These are phyloP conservation scores for Fallopia convolvulus DNA, from an alignment of 148 eudicot species.

Conservation along the genomic window DNA sequence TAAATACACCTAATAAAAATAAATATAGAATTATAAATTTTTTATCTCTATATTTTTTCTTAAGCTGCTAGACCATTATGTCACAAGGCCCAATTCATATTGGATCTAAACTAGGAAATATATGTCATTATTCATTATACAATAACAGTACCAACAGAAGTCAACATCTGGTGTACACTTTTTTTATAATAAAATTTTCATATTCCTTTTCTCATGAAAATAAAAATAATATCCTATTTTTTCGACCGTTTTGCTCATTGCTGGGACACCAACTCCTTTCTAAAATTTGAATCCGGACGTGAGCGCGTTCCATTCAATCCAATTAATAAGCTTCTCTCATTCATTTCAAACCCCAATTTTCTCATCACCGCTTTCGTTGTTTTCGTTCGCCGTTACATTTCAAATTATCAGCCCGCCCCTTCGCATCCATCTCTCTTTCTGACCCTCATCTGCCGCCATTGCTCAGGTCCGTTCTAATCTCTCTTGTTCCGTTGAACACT, in stretches of 20 bases:
- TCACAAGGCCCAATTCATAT: no score
- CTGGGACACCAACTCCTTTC: neutral
- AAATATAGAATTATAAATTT: no score
- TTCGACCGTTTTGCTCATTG: slow-evolving; percentile 10
- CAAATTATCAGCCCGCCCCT: neutral
- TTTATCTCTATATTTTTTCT: no score
- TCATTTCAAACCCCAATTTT: slow-evolving; percentile 2
- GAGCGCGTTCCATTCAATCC: slow-evolving; percentile 11
- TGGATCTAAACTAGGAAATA: no score
- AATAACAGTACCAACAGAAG: neutral
- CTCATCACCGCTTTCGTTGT: neutral
- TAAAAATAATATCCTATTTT: neutral
- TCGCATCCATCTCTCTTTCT: neutral
- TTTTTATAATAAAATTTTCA: neutral
- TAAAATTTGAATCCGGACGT: slow-evolving; percentile 14
- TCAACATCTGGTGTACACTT: no score
- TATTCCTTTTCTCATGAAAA: neutral
- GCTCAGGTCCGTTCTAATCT: neutral
- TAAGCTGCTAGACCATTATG: no score
- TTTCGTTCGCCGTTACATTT: slow-evolving; percentile 1
- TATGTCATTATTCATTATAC: neutral
- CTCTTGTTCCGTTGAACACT: neutral
- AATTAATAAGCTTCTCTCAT: neutral
- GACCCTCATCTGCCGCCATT: neutral
- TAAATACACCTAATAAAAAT: no score